Percentiles rank a stretch among this genome's conserved stretches.
phyloP scores from a whole-genome alignment of 129 eudicot species.

The Scalesia atractyloides region DNA sequence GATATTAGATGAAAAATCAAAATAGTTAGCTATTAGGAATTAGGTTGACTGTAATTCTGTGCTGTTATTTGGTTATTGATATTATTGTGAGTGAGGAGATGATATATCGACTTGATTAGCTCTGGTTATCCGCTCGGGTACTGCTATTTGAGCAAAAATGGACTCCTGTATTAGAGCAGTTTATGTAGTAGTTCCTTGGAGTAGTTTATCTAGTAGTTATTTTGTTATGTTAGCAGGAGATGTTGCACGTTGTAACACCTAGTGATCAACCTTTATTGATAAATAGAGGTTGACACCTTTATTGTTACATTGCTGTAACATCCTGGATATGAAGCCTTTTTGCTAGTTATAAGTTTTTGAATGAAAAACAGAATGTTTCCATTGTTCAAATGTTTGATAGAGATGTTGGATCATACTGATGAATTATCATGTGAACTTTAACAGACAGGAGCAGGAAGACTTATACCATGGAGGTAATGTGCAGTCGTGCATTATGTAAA shows the following conservation, averaged over 20 bases:
- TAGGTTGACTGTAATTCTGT: background rate
- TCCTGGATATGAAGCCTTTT: background rate
- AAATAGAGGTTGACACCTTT: too few species aligned
- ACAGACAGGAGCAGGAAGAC: slow-evolving; percentile 98
- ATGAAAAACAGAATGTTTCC: too few species aligned
- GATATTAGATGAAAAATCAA: too few species aligned
- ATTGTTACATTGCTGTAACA: too few species aligned
- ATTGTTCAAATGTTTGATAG: slow-evolving; percentile 5
- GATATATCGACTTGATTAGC: background rate
- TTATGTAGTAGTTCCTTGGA: too few species aligned
- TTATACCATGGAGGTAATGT: slow-evolving; percentile 84
- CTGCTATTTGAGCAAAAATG: too few species aligned
- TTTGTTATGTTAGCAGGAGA: too few species aligned
- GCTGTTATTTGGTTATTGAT: slow-evolving; percentile 14
- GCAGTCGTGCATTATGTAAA: slow-evolving; percentile 17
- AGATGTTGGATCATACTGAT: slow-evolving; percentile 20
- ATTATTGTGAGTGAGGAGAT: background rate
- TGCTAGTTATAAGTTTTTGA: background rate
- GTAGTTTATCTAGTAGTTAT: too few species aligned
- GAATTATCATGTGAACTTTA: slow-evolving; percentile 26
- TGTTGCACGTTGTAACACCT: too few species aligned
- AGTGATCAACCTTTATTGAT: too few species aligned
- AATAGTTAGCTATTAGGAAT: background rate
- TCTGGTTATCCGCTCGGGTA: background rate
- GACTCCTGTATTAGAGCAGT: too few species aligned